These are phyloP conservation scores for Cryptococcus amylolentus DNA, from an alignment of 1,284 basidiomycete species.

Conservation along the genomic window DNA sequence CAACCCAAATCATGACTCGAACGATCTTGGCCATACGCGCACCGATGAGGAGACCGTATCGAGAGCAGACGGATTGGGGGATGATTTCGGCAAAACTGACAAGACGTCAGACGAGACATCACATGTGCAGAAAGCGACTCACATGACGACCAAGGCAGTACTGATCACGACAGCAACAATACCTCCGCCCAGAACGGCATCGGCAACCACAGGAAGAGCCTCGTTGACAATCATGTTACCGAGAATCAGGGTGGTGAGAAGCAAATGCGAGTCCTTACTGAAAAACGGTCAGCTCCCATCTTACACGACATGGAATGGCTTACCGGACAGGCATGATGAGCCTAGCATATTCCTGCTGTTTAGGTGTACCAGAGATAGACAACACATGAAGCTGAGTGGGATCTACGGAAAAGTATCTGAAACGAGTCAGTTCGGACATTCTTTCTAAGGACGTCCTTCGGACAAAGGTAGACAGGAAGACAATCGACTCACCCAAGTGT, in stretches of 20 bases:
- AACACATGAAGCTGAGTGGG: constrained; percentile 87
- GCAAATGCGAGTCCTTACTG: constrained; percentile 64
- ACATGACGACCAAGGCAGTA: constrained; percentile 80
- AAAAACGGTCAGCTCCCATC: background rate
- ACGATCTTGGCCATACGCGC: constrained; percentile 80
- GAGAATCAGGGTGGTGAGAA: constrained; percentile 75
- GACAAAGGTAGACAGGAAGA: background rate
- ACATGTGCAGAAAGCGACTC: constrained; percentile 40
- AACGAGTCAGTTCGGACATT: constrained; percentile 46
- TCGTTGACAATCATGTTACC: constrained; percentile 88
- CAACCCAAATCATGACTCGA: constrained; percentile 60
- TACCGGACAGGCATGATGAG: constrained; percentile 79
- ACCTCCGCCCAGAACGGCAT: constrained; percentile 76
- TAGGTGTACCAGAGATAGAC: constrained; percentile 73
- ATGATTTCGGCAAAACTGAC: constrained; percentile 38
- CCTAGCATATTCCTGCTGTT: constrained; percentile 73
- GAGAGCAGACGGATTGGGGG: constrained; percentile 76
- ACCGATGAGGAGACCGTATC: constrained; percentile 83
- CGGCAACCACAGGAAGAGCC: constrained; percentile 79
- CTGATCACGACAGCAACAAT: constrained; percentile 71
- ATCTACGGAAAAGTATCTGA: constrained; percentile 90
- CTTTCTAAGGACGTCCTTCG: background rate
- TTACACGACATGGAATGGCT: constrained; percentile 2
- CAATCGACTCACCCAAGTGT: constrained; percentile 32
- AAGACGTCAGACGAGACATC: background rate